Conservation (phyloP, 192 early-diverging fungal genomes). For the Linnemannia schmuckeri region DNA sequence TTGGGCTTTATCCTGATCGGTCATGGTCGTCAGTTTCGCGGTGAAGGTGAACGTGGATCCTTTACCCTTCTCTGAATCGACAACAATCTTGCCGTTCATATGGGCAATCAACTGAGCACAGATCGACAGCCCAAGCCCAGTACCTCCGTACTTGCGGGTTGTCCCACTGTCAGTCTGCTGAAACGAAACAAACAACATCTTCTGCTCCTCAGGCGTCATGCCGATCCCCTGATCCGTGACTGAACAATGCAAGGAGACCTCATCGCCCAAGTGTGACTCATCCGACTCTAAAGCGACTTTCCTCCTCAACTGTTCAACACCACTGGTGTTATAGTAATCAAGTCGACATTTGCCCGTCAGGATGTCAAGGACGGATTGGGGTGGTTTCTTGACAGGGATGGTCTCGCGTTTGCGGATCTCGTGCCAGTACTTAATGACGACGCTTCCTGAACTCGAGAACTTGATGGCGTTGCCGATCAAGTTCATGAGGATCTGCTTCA, state of each 20-base stretch:
- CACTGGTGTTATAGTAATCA: background rate
- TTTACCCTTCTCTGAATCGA: slow-evolving; percentile 55
- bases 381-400: background rate
- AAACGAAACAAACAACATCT: slow-evolving; percentile 54
- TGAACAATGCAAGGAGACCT: slow-evolving; percentile 34
- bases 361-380: slow-evolving; percentile 11
- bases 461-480: slow-evolving; percentile 83
- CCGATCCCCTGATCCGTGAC: slow-evolving; percentile 51
- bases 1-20: slow-evolving; percentile 19
- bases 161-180: slow-evolving; percentile 54
- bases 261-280: slow-evolving; percentile 20
- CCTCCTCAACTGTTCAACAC: background rate
- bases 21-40: slow-evolving; percentile 30
- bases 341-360: slow-evolving; percentile 8
- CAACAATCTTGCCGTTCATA: slow-evolving; percentile 58
- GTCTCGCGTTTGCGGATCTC: slow-evolving; percentile 17
- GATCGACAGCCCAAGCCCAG: slow-evolving; percentile 64
- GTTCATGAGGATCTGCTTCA: slow-evolving; percentile 82
- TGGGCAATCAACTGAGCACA: slow-evolving; percentile 59
- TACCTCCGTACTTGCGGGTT: slow-evolving; percentile 59
- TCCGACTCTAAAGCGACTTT: slow-evolving; percentile 13
- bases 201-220: slow-evolving; percentile 49
- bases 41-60: slow-evolving; percentile 60
- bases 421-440: slow-evolving; percentile 52
- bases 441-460: slow-evolving; percentile 48